A percentile compares a stretch with the other conserved stretches of the same genome.
These are phyloP conservation scores for Podospora fimiseda DNA, from an alignment of 495 filamentous ascomycete species.

Conservation along the genomic window DNA sequence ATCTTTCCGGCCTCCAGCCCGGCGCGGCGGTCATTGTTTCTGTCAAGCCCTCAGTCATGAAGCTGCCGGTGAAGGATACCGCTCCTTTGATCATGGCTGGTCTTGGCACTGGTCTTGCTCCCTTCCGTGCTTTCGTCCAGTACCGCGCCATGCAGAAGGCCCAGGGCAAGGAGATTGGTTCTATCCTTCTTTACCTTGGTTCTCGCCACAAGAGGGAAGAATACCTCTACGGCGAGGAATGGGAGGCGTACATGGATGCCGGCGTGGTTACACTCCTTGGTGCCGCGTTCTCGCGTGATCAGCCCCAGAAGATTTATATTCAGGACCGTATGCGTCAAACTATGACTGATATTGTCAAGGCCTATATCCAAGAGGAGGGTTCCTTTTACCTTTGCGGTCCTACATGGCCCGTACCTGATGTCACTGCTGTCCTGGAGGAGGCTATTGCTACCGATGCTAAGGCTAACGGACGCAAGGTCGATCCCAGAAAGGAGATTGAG, in stretches of 20 bases:
- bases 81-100: conserved; percentile 98
- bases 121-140: conserved; percentile 97
- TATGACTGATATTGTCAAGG: conserved; percentile 75
- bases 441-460: conserved; percentile 77
- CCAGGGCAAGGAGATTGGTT: conserved; percentile 88
- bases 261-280: conserved; percentile 93
- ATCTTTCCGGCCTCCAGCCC: conserved; percentile 65
- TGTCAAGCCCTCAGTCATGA: conserved; percentile 96
- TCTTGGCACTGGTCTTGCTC: conserved; percentile 94
- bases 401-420: conserved; percentile 98
- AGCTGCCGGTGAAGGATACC: conserved; percentile 76
- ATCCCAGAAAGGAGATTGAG: conserved; percentile 90
- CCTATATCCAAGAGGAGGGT: conserved; percentile 82
- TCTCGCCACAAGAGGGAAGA: conserved; percentile 95
- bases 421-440: conserved; percentile 88
- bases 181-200: conserved; percentile 93
- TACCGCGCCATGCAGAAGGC: conserved; percentile 95
- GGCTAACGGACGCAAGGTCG: conserved; percentile 66
- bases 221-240: conserved; percentile 98
- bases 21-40: conserved; percentile 79
- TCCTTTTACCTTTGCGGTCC: conserved; percentile 96
- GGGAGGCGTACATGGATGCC: conserved; percentile 95
- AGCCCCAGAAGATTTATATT: conserved; percentile 98
- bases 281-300: conserved; percentile 91
- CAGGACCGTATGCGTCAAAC: conserved; percentile 95